phyloP scores from a whole-genome alignment of 2,329 filamentous ascomycete species.

The Metarhizium brunneum region DNA sequence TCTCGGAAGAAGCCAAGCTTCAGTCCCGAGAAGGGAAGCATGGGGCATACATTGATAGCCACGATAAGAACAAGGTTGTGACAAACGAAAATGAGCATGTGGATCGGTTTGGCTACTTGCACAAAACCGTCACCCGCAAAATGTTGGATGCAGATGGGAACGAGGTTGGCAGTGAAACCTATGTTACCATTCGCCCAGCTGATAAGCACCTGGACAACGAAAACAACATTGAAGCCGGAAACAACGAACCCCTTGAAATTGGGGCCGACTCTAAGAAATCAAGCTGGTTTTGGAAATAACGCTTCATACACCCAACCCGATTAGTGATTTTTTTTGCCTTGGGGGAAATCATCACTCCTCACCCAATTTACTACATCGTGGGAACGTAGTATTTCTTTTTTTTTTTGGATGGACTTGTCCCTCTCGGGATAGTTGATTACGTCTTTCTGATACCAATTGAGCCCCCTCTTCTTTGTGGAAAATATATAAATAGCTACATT shows the following conservation, averaged over 20 bases:
- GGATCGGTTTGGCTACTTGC: slow-evolving; percentile 32
- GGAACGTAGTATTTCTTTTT: neutral
- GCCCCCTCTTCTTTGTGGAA: neutral
- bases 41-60: slow-evolving; percentile 7
- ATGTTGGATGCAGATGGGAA: slow-evolving; percentile 31
- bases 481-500: neutral
- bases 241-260: neutral
- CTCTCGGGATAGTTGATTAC: neutral
- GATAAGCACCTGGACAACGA: slow-evolving; percentile 12
- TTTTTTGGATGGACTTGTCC: neutral
- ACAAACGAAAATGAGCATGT: slow-evolving; percentile 30
- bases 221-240: slow-evolving; percentile 5
- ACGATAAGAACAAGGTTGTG: slow-evolving; percentile 23
- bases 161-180: slow-evolving; percentile 28
- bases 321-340: neutral
- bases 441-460: neutral
- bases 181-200: slow-evolving; percentile 22
- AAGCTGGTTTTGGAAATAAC: slow-evolving; percentile 33
- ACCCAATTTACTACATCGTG: neutral
- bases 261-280: slow-evolving; percentile 15
- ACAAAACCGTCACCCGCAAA: slow-evolving; percentile 30
- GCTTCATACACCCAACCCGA: neutral
- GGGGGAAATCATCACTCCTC: neutral
- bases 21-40: slow-evolving; percentile 5
- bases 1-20: slow-evolving; percentile 14